phyloP scores from a whole-genome alignment of 306 rosid genomes.

The Luffa acutangula region DNA sequence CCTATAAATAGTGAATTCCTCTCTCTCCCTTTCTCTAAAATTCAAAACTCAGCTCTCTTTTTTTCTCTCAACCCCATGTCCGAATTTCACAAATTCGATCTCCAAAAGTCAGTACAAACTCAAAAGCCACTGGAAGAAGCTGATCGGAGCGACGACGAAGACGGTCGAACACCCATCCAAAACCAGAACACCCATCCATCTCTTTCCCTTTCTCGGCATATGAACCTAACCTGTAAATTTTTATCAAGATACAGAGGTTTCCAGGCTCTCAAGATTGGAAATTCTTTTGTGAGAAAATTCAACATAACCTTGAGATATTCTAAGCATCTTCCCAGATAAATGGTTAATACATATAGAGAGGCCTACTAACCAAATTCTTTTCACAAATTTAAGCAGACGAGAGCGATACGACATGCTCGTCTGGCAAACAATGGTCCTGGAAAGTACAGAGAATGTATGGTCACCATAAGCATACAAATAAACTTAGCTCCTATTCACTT shows the following conservation, averaged over 20 bases:
- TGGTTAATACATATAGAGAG: background rate
- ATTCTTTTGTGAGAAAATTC: background rate
- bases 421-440: background rate
- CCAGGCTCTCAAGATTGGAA: background rate
- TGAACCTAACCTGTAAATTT: background rate
- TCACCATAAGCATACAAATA: background rate
- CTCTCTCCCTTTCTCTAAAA: no score
- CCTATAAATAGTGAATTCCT: no score
- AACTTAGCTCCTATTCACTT: conserved; percentile 10
- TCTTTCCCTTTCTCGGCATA: no score
- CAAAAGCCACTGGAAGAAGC: no score
- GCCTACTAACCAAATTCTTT: conserved; percentile 1
- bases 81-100: no score
- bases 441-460: conserved; percentile 4
- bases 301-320: background rate
- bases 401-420: background rate
- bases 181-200: no score
- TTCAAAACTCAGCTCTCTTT: no score
- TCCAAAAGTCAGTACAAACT: no score
- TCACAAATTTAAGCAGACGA: background rate
- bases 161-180: no score
- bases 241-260: background rate
- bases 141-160: no score
- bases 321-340: background rate
- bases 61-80: no score